Percentiles rank a stretch among this genome's conserved stretches.
These are phyloP conservation scores for Leccinum sublutescens DNA, from an alignment of 768 basidiomycete genomes.

Conservation along the genomic window DNA sequence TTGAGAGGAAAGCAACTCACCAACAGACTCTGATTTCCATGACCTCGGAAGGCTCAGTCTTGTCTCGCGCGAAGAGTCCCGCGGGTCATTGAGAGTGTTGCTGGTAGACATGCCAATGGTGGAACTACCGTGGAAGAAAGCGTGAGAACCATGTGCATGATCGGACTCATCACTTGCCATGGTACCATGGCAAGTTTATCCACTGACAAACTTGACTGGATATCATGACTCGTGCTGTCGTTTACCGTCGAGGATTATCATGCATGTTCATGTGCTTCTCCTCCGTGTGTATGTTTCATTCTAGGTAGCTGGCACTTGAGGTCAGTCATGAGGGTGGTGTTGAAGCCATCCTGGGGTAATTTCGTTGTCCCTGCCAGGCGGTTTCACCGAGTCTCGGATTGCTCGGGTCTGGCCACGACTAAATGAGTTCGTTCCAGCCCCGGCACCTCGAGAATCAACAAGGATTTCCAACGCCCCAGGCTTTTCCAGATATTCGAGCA, in stretches of 20 bases:
- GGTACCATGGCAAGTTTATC: too few relatives aligned
- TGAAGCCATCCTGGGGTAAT: too few relatives aligned
- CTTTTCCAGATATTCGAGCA: background rate
- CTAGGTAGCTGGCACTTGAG: too few relatives aligned
- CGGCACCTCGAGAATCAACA: background rate
- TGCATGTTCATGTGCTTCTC: too few relatives aligned
- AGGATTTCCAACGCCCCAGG: background rate
- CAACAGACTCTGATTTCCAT: constrained; percentile 57
- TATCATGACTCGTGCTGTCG: too few relatives aligned
- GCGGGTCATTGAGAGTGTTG: constrained; percentile 50
- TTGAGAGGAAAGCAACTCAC: constrained; percentile 31
- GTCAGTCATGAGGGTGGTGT: too few relatives aligned
- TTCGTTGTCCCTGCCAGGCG: too few relatives aligned
- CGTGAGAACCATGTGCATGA: background rate
- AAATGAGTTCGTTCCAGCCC: background rate
- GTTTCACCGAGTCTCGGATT: too few relatives aligned
- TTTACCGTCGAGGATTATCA: too few relatives aligned
- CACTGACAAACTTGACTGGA: too few relatives aligned
- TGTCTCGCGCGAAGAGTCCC: constrained; percentile 61
- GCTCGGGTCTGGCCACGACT: background rate
- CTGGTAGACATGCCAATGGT: constrained; percentile 30
- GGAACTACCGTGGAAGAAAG: background rate
- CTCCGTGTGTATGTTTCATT: too few relatives aligned
- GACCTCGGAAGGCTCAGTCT: constrained; percentile 57
- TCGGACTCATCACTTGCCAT: too few relatives aligned